phyloP scores from a whole-genome alignment of 164 flowering plant species.

The Umbellularia californica region DNA sequence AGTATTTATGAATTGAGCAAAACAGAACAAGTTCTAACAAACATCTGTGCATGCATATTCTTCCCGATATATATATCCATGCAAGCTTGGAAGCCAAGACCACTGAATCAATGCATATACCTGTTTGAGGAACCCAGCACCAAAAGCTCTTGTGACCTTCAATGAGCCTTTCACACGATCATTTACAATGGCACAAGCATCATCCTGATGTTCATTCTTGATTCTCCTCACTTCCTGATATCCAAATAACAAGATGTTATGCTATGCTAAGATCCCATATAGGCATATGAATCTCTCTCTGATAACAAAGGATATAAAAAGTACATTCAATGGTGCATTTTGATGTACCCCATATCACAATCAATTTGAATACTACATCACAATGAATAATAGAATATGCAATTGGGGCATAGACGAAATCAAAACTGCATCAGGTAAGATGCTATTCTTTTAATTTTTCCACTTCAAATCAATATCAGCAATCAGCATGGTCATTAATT shows the following conservation, averaged over 20 bases:
- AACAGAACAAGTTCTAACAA: not conserved
- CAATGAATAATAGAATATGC: too few relatives aligned
- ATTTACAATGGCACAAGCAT: conserved; percentile 50
- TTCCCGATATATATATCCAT: not conserved
- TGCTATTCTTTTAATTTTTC: too few relatives aligned
- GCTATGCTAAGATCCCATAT: not conserved
- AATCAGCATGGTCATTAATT: too few relatives aligned
- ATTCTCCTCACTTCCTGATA: conserved; percentile 76
- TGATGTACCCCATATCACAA: not conserved
- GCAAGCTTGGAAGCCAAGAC: not conserved
- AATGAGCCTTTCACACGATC: conserved; percentile 82
- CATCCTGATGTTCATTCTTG: conserved; percentile 69
- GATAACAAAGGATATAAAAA: not conserved
- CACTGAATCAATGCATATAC: conserved; percentile 21
- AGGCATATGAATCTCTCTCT: not conserved
- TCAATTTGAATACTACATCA: not conserved
- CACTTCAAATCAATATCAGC: too few relatives aligned
- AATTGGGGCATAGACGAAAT: too few relatives aligned
- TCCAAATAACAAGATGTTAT: conserved; percentile 3
- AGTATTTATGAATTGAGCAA: not conserved
- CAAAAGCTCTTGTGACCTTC: conserved; percentile 93
- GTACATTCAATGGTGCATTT: not conserved
- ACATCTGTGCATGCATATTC: not conserved
- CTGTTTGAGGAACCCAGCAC: conserved; percentile 94
- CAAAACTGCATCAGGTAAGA: too few relatives aligned